phyloP scores from a whole-genome alignment of 306 rosid genomes.

The Cotoneaster glaucophyllus region DNA sequence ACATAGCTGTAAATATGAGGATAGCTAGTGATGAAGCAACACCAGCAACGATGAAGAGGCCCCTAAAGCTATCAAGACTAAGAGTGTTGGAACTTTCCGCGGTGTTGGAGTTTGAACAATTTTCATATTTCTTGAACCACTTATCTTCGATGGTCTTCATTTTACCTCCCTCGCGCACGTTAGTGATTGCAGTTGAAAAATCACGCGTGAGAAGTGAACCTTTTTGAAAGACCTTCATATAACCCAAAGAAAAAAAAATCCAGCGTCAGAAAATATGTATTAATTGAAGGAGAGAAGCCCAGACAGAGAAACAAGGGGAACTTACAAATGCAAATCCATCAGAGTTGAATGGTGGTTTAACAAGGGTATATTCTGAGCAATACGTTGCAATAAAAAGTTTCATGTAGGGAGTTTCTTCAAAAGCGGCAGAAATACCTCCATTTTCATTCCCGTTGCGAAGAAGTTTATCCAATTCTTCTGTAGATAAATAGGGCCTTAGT shows the following conservation, averaged over 20 bases:
- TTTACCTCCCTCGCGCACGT: neutral
- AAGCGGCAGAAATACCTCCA: constrained; percentile 22
- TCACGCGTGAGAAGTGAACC: too few relatives aligned
- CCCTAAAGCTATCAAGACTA: constrained; percentile 55
- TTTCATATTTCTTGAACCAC: constrained; percentile 27
- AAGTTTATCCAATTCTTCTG: constrained; percentile 35
- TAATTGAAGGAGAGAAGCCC: too few relatives aligned
- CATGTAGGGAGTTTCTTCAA: constrained; percentile 37
- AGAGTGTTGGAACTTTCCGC: constrained; percentile 31
- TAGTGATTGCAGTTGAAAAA: too few relatives aligned
- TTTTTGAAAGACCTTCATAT: too few relatives aligned
- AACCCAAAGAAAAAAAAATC: too few relatives aligned
- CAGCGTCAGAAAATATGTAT: too few relatives aligned
- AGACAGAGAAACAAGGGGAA: neutral
- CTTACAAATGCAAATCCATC: constrained; percentile 71
- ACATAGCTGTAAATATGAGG: constrained; percentile 12
- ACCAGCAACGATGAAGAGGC: constrained; percentile 47
- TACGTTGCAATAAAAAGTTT: constrained; percentile 26
- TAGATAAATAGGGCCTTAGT: constrained; percentile 18
- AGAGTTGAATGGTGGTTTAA: constrained; percentile 32
- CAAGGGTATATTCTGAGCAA: constrained; percentile 43
- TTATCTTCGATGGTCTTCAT: constrained; percentile 31
- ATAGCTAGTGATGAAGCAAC: constrained; percentile 31
- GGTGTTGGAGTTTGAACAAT: constrained; percentile 11
- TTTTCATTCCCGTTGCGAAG: constrained; percentile 37